Evolutionary conservation across 306 rosid species (phyloP).

Genomic region (Mucuna pruriens): DNA sequence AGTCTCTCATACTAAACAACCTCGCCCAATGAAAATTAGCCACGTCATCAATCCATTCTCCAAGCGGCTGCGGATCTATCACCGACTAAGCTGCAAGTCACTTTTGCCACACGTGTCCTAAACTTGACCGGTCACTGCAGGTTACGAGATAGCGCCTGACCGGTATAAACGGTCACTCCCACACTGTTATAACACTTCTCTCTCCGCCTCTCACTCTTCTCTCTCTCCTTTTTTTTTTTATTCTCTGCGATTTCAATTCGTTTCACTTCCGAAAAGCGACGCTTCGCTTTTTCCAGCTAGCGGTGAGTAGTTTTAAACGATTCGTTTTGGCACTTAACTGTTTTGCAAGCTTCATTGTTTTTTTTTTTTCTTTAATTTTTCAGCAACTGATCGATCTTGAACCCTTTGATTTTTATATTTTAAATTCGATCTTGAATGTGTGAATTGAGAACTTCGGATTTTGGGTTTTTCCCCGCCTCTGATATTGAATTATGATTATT

Average conservation of each 20-base stretch:
- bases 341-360: not conserved
- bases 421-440: not conserved
- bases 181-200: not conserved
- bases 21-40: not conserved
- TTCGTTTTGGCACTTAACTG: not conserved
- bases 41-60: slow-evolving; percentile 5
- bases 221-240: not conserved
- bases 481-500: too few species aligned
- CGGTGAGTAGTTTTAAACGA: slow-evolving; percentile 50
- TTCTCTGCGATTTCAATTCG: slow-evolving; percentile 14
- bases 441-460: not conserved
- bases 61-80: slow-evolving; percentile 27
- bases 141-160: not conserved
- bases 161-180: not conserved
- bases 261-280: not conserved
- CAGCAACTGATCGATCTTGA: slow-evolving; percentile 57
- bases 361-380: not conserved
- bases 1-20: not conserved
- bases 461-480: not conserved
- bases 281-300: slow-evolving; percentile 46
- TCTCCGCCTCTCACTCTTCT: too few species aligned
- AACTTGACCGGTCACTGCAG: not conserved
- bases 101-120: slow-evolving; percentile 5
- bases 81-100: not conserved
- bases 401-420: not conserved